phyloP scores from a whole-genome alignment of 2,329 filamentous ascomycete species.

The Talaromyces sp. region DNA sequence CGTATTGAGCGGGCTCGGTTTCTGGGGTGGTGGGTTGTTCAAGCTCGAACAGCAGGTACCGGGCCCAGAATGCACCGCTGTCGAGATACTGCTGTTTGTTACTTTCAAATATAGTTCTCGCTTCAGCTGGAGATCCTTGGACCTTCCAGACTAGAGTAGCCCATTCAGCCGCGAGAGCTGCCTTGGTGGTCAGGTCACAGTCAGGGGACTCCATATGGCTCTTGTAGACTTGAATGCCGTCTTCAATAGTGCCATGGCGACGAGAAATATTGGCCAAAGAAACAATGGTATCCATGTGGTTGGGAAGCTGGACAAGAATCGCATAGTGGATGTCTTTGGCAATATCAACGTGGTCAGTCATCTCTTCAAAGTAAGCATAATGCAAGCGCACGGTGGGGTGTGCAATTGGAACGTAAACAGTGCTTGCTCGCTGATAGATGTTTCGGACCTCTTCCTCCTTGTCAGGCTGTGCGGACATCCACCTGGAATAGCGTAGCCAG shows the following conservation, averaged over 20 bases:
- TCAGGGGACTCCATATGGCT: slow-evolving; percentile 68
- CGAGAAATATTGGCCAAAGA: slow-evolving; percentile 83
- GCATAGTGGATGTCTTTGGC: slow-evolving; percentile 80
- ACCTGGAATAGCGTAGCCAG: slow-evolving; percentile 93
- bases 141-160: slow-evolving; percentile 81
- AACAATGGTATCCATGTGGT: slow-evolving; percentile 80
- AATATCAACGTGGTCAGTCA: slow-evolving; percentile 67
- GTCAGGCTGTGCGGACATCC: slow-evolving; percentile 76
- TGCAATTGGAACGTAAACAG: slow-evolving; percentile 80
- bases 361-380: slow-evolving; percentile 93
- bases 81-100: slow-evolving; percentile 81
- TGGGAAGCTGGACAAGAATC: slow-evolving; percentile 70
- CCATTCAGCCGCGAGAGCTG: slow-evolving; percentile 83
- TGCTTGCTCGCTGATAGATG: slow-evolving; percentile 84
- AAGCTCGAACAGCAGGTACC: slow-evolving; percentile 83
- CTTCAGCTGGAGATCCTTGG: slow-evolving; percentile 74
- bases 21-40: slow-evolving; percentile 68
- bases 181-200: slow-evolving; percentile 74
- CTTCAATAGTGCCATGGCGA: slow-evolving; percentile 75
- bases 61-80: slow-evolving; percentile 83
- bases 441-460: slow-evolving; percentile 88
- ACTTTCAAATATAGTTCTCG: slow-evolving; percentile 74
- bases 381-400: slow-evolving; percentile 78
- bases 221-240: slow-evolving; percentile 78
- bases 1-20: slow-evolving; percentile 60